These are phyloP conservation scores for Clavaria fumosa DNA, from an alignment of 768 basidiomycete genomes.

Conservation along the genomic window DNA sequence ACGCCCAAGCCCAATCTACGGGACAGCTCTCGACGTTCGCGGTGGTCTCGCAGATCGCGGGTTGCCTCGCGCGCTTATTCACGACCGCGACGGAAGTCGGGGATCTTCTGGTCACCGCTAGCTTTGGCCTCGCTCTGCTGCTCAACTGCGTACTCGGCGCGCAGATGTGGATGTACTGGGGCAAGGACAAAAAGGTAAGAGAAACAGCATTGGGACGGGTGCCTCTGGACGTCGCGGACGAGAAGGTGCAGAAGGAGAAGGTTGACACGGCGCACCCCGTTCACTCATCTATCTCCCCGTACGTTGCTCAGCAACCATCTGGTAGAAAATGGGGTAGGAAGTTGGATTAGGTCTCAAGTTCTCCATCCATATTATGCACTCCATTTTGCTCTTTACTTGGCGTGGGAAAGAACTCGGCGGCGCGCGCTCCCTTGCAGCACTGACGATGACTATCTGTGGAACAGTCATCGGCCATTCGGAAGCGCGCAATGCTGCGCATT, in stretches of 20 bases:
- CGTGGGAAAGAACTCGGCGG: no score
- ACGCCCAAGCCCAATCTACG: constrained; percentile 58
- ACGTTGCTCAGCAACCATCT: constrained; percentile 9
- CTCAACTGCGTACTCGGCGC: constrained; percentile 73
- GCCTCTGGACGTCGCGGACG: background rate
- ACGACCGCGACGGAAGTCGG: constrained; percentile 85
- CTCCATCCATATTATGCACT: no score
- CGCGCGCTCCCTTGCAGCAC: no score
- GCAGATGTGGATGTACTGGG: constrained; percentile 82
- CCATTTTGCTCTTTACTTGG: no score
- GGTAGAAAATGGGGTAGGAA: constrained; percentile 63
- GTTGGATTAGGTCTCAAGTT: no score
- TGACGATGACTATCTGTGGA: no score
- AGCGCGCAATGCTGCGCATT: no score
- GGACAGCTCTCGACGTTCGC: constrained; percentile 93
- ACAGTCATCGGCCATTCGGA: no score
- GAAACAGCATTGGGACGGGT: constrained; percentile 8
- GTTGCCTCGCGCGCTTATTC: constrained; percentile 85
- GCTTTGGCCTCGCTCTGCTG: constrained; percentile 68
- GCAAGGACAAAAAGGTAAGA: constrained; percentile 21
- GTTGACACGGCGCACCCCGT: background rate
- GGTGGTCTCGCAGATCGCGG: constrained; percentile 72
- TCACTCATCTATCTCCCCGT: background rate
- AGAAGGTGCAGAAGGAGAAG: constrained; percentile 9
- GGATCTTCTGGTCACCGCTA: constrained; percentile 65